These are phyloP conservation scores for Phalaenopsis hybrid DNA, from an alignment of 116 monocot species.

Conservation along the genomic window DNA sequence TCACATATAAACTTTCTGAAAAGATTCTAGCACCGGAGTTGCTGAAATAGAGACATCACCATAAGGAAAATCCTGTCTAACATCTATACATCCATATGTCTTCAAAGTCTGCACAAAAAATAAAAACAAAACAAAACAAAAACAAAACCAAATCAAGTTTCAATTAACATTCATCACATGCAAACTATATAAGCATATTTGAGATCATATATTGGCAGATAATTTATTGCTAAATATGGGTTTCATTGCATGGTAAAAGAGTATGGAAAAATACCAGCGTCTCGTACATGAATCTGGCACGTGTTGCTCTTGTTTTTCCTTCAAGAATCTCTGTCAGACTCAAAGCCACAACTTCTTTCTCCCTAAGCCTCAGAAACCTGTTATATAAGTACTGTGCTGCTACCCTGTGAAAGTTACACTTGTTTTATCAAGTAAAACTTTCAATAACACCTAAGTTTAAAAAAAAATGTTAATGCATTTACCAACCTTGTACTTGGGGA, in stretches of 20 bases:
- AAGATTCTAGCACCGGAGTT: constrained; percentile 25
- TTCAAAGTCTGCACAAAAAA: constrained; percentile 47
- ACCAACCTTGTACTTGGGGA: constrained; percentile 55
- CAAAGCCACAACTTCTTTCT: constrained; percentile 14
- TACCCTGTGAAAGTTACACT: constrained; percentile 29
- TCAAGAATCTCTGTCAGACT: constrained; percentile 37
- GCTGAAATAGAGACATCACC: constrained; percentile 48
- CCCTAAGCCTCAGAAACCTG: constrained; percentile 17
- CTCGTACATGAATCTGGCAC: constrained; percentile 73
- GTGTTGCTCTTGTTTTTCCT: constrained; percentile 38
- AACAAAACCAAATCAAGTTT: background rate
- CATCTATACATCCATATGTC: constrained; percentile 40
- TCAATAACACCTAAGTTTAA: background rate
- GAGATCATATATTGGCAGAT: background rate
- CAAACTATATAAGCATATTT: background rate
- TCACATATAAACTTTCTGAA: background rate
- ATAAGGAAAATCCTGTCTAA: constrained; percentile 54
- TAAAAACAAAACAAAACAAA: too few relatives aligned
- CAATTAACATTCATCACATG: background rate
- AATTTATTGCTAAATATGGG: background rate
- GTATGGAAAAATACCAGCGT: constrained; percentile 48
- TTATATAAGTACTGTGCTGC: constrained; percentile 39
- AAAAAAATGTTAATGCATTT: background rate
- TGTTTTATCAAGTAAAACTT: background rate
- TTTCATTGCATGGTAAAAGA: background rate